Base-by-base conservation (phyloP, 129 eudicot genomes). In the Rutidosis leptorrhynchoides region DNA sequence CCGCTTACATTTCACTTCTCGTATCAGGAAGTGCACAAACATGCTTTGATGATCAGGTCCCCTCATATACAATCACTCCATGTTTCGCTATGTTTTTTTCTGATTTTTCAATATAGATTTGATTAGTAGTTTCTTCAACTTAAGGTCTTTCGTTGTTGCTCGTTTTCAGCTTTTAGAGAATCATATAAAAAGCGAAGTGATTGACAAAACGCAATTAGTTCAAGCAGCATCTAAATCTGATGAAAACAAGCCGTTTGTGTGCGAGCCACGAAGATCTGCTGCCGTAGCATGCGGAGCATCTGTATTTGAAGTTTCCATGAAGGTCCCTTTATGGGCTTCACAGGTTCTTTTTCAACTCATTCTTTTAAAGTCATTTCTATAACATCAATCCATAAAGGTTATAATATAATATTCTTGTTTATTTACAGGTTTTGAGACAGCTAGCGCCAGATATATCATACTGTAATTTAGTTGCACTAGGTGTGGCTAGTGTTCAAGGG, bases 21-120 rank as follows among this genome's bases (percentile, higher is more conserved):
- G 95, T 93, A 29, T 93, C 96, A 0, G 99, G 99, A 30, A 88
- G 90, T 74, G 99, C 99, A 46, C 92, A 93, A 54, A 89, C 99
- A 19, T 93, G 99, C 65, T 93, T 93, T 73, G 96, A 93, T 79
- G 96, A 93, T 81, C 99, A 82, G 96, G 99, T 85, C 53, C 30
- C 53, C 30, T 42, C 48, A 45, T 25, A 55, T 20, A 61, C 24
- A 4, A 46, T 23, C 30, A 67, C 17, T 19, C 9, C 6, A 10
- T 23, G 7, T 26, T 40, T 24, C n/a, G 28, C 17, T 29, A 62
- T 29, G 12, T 12, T 29, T 23, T 29, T 23, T 21, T 23, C 22
- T 23, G 48, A 20, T 11, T 33, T 61, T 10, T 12, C 8, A 24
- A 17, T 23, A 55, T 14, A 8, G 15, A 56, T 56, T 14, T n/a